Percentiles rank a stretch among this genome's conserved stretches.
phyloP scores from a whole-genome alignment of 208 protist species.

The Trypanosoma congolense region DNA sequence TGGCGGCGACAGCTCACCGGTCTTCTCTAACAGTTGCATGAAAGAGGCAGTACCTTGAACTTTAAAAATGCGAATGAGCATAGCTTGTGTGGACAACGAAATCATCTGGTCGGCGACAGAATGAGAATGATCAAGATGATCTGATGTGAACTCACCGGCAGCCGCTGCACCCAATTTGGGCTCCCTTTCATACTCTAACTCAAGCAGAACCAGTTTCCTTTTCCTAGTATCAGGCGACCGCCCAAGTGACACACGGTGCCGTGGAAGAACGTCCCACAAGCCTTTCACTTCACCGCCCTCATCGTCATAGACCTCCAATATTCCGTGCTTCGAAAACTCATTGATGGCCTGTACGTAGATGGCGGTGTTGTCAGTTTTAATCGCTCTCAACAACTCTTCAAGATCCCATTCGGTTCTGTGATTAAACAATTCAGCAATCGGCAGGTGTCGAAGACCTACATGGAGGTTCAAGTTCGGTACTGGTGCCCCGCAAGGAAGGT shows the following conservation, averaged over 20 bases:
- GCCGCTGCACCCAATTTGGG: conserved; percentile 3
- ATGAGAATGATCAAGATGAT: conserved; percentile 21
- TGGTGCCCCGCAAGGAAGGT: conserved; percentile 3
- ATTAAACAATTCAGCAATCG: conserved; percentile 41
- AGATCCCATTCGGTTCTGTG: conserved; percentile 25
- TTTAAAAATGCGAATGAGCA: conserved; percentile 23
- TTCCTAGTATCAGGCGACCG: conserved; percentile 5
- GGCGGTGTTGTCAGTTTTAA: conserved; percentile 11
- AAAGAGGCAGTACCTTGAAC: conserved; percentile 13
- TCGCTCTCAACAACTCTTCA: conserved; percentile 25
- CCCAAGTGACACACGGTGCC: conserved; percentile 8
- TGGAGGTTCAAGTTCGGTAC: conserved; percentile 14
- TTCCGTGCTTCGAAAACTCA: conserved; percentile 14
- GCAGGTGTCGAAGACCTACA: conserved; percentile 15
- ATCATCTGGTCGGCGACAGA: conserved; percentile 13
- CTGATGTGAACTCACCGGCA: conserved; percentile 2
- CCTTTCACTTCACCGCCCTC: neutral
- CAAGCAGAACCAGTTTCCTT: conserved; percentile 16
- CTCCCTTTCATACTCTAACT: conserved; percentile 4
- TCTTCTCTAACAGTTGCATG: conserved; percentile 17
- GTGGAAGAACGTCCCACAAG: conserved; percentile 1
- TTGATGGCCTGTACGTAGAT: conserved; percentile 14
- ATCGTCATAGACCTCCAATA: conserved; percentile 12
- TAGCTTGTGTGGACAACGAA: conserved; percentile 17
- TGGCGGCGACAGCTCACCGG: conserved; percentile 9